Base-by-base conservation (phyloP, 129 eudicot species). In the Artemisia tridentata region DNA sequence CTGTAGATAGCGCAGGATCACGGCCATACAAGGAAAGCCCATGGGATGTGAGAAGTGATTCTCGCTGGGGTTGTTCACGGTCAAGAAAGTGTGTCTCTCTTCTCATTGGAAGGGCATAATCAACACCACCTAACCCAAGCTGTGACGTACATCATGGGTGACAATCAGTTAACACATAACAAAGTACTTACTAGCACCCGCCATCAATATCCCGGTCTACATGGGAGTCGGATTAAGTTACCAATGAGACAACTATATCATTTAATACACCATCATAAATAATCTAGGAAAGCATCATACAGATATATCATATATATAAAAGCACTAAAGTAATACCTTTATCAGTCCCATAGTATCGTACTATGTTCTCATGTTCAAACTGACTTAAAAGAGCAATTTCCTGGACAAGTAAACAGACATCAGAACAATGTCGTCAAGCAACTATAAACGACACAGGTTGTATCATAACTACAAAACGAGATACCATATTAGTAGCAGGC, bases 351-450 rank as follows among this genome's bases (percentile, higher is more conserved):
- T 71, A 75, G 78, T 95, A 95, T 67, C 70, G 96, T 61, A 95
- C 97, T 66, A 95, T 95, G 69, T 95, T 95, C 79, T 90, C 96
- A 38, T 95, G 99, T 72, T 90, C 80, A 74, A 95, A 88, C 83
- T 82, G 85, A 78, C 99, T 95, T 49, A 95, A 74, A 63, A 95
- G 91, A 61, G 82, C 91, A 84, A 95, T 90, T 78, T 93, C 98
- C 98, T 92, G 90, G 14, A 66, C 45, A 77, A 63, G 52, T 16
- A 31, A 74, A 49, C 31, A 21, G n/a, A 60, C 18, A 57, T 41
- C 51, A 43, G 43, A 46, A 60, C 14, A 52, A 59, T 16, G 41
- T 56, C n/a, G 17, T 45, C 63, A 41, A 43, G 58, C 63, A 71
- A 45, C 61, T 66, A 27, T 2, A 25, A 27, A 13, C 16, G 64